Evolutionary conservation across 805 yeast species (phyloP), one percentile per base, ranked within the genome.

Genomic region (Schwanniomyces pseudopolymorphus): DNA sequence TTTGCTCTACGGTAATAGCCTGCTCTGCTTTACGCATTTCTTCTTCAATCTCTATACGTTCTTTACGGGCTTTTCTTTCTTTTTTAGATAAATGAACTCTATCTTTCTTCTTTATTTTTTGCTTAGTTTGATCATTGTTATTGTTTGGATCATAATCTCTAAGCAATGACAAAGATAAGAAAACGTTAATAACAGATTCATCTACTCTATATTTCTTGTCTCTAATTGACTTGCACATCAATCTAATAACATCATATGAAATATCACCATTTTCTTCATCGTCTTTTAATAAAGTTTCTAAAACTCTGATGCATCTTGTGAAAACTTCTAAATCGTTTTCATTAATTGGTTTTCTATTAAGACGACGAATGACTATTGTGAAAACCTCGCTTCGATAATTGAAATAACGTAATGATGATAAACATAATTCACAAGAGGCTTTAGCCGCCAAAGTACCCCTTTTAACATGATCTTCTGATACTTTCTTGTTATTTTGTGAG

Each of bases 1-100:
- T 75, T 67, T 92, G 92, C 63, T 91, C 94, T 4, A 83, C 84
- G 2, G 96, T 85, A 3, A 94, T 85, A 1, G 91, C 86, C 50
- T 83, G 85, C 63, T 94, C 96, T 6, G 98, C 98, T 52, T 74
- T 78, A 53, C 84, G 77, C 81, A 90, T 74, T 67, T 94, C 99
- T 59, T 87, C 89, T 50, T 92, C 98, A 48, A 94, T 92, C 54
- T 77, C 82, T 56, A 86, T 87, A 57, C 85, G 75, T 61, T 92
- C 98, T 63, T 91, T 91, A 52, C 96, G 79, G 16, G 82, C 85
- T 59, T 94, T 94, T 56, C 87, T 78, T 66, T 92, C 92, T 65
- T 87, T 87, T 63, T 92, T 92, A n/a, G 96, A 84, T 42, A 92
- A 69, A 72, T 91, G 96, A 3, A 89, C 89, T 55, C 97, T 77